phyloP scores from a whole-genome alignment of 192 early-diverging fungal genomes.

The Spinellus fusiger region DNA sequence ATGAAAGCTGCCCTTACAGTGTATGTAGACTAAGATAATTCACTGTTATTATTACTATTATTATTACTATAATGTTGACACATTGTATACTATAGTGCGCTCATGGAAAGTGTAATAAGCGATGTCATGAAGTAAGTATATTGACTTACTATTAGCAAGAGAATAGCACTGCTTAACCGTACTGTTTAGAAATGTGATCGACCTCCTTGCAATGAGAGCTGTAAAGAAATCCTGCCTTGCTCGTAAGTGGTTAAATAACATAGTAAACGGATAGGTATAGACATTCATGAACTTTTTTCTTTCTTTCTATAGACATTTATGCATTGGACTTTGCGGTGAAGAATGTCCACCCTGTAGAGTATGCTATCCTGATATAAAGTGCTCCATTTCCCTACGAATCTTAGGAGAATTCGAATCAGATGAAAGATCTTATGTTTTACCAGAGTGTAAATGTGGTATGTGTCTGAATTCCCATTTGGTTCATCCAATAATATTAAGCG shows the following conservation, averaged over 20 bases:
- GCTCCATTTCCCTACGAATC: constrained; percentile 13
- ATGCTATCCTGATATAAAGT: constrained; percentile 7
- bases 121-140: constrained; percentile 19
- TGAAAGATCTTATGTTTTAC: constrained; percentile 17
- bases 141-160: background rate
- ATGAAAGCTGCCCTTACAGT: constrained; percentile 8
- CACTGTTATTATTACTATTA: background rate
- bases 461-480: background rate
- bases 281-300: background rate
- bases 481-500: background rate
- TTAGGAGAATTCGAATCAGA: constrained; percentile 16
- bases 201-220: constrained; percentile 26
- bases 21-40: constrained; percentile 2
- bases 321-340: constrained; percentile 25
- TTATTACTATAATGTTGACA: background rate
- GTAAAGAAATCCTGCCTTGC: constrained; percentile 17
- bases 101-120: constrained; percentile 19
- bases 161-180: no score
- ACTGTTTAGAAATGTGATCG: constrained; percentile 26
- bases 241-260: constrained; percentile 19
- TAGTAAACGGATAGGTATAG: background rate
- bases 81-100: constrained; percentile 7
- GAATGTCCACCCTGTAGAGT: constrained; percentile 15
- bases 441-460: constrained; percentile 37
- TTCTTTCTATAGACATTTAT: constrained; percentile 15